These are phyloP conservation scores for Komagataea norvegica DNA, from an alignment of 1,139 yeast genomes.

Conservation along the genomic window DNA sequence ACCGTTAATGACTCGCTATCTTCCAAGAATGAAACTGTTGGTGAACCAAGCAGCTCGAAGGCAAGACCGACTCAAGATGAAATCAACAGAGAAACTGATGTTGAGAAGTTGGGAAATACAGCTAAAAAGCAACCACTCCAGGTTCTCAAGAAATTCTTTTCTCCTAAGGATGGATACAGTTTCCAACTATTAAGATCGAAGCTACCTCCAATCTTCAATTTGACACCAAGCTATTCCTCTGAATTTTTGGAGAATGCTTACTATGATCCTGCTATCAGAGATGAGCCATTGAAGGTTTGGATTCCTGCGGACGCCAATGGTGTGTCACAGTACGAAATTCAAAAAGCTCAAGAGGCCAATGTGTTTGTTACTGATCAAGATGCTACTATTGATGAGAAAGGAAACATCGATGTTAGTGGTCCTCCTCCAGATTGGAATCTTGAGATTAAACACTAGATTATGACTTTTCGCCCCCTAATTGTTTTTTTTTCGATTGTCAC, in stretches of 20 bases:
- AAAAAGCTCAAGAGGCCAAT: constrained; percentile 50
- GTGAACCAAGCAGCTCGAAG: constrained; percentile 8
- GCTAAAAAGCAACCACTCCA: constrained; percentile 17
- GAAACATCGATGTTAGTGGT: constrained; percentile 48
- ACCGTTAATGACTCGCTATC: constrained; percentile 19
- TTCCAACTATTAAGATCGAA: constrained; percentile 30
- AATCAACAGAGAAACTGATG: constrained; percentile 17
- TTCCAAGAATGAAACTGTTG: constrained; percentile 23
- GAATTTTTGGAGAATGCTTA: constrained; percentile 45
- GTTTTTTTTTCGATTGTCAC: neutral
- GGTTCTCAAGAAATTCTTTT: constrained; percentile 32
- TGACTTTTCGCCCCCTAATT: neutral
- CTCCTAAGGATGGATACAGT: constrained; percentile 32
- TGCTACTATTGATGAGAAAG: constrained; percentile 54
- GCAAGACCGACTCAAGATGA: constrained; percentile 11
- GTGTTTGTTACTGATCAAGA: constrained; percentile 50
- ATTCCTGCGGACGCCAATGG: constrained; percentile 67
- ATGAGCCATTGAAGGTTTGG: constrained; percentile 66
- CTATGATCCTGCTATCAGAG: constrained; percentile 58
- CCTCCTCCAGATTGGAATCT: constrained; percentile 50
- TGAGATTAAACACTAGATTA: constrained; percentile 16
- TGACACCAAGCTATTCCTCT: constrained; percentile 30
- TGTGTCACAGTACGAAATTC: constrained; percentile 55
- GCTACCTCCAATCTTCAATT: constrained; percentile 34
- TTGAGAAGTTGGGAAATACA: constrained; percentile 12